phyloP scores from a whole-genome alignment of 768 basidiomycete genomes.

The Leccinum obscurum region DNA sequence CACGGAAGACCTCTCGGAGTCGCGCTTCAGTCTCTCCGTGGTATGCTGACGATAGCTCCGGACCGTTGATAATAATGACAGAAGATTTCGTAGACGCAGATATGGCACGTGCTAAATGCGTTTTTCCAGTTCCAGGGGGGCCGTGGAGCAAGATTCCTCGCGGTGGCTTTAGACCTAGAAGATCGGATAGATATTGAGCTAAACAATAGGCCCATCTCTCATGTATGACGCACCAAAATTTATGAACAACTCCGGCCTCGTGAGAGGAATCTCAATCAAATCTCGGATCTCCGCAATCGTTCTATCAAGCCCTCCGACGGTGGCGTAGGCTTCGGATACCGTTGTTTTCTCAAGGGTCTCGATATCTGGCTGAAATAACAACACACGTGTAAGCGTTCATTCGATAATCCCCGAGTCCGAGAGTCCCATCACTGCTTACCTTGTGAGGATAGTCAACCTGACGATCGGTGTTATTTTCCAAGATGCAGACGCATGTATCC shows the following conservation, averaged over 20 bases:
- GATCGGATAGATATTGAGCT: slow-evolving; percentile 6
- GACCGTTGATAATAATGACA: slow-evolving; percentile 93
- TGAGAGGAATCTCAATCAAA: slow-evolving; percentile 83
- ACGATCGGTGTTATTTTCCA: slow-evolving; percentile 30
- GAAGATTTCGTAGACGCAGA: slow-evolving; percentile 83
- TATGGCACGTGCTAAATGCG: slow-evolving; percentile 92
- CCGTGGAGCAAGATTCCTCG: slow-evolving; percentile 93
- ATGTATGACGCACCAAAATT: slow-evolving; percentile 57
- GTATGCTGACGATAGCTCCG: slow-evolving; percentile 92
- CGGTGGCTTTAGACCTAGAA: slow-evolving; percentile 86
- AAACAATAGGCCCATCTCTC: slow-evolving; percentile 16
- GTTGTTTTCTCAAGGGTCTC: slow-evolving; percentile 47
- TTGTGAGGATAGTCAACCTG: slow-evolving; percentile 34
- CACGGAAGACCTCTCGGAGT: slow-evolving; percentile 84
- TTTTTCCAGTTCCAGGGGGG: slow-evolving; percentile 97
- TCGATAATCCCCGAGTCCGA: slow-evolving; percentile 4
- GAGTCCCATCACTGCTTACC: slow-evolving; percentile 24
- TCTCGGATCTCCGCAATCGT: slow-evolving; percentile 87
- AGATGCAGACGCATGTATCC: slow-evolving; percentile 59
- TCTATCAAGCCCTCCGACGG: slow-evolving; percentile 84
- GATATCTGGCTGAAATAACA: slow-evolving; percentile 40
- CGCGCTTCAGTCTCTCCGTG: slow-evolving; percentile 96
- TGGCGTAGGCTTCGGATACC: slow-evolving; percentile 62
- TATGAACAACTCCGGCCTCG: slow-evolving; percentile 75
- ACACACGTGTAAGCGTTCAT: slow-evolving; percentile 17